Evolutionary conservation across 2,329 filamentous ascomycete species (phyloP), one percentile per base, ranked within the genome.

Genomic region (Phaeomoniella chlamydospora): DNA sequence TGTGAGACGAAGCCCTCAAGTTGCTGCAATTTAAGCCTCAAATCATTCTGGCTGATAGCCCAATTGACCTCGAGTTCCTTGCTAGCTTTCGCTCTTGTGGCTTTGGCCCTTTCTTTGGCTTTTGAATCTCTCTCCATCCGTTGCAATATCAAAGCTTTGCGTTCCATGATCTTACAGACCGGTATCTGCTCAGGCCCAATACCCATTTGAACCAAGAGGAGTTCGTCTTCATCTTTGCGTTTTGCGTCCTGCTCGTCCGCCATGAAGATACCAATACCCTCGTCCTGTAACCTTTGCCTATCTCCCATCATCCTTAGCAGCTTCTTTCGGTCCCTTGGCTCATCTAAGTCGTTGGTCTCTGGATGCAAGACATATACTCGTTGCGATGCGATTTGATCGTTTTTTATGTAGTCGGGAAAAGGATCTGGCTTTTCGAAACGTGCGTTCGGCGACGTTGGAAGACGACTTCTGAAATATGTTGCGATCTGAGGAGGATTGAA

Each of bases 31-130:
- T 78, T 72, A 53, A 82, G 77, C n/a, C 60, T 60, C 36, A 94
- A 55, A 61, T 94, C 87, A 51, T 88, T 72, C 10, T 57, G 51
- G 41, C 76, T 77, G 49, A 93, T 92, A 19, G 79, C 77, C 87
- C 87, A 96, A 55, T 85, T 88, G 47, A 96, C 48, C 59, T 94
- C 87, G n/a, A 94, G 56, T 51, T 79, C 78, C 61, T 94, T 94
- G 12, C 57, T 52, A 46, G 49, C 39, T 61, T 58, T 32, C 62
- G 61, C 36, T 53, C 59, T 44, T 52, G 62, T 46, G 58, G 48
- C 41, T 38, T 51, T 50, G 29, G 29, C 13, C 51, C 47, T 38
- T 55, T 53, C 49, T 18, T 47, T 43, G 3, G 42, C 35, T 37
- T 64, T n/a, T n/a, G 6, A 9, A 6, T 26, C n/a, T n/a, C n/a